phyloP scores from a whole-genome alignment of 1,284 basidiomycete species.

The Inonotus obliquus region DNA sequence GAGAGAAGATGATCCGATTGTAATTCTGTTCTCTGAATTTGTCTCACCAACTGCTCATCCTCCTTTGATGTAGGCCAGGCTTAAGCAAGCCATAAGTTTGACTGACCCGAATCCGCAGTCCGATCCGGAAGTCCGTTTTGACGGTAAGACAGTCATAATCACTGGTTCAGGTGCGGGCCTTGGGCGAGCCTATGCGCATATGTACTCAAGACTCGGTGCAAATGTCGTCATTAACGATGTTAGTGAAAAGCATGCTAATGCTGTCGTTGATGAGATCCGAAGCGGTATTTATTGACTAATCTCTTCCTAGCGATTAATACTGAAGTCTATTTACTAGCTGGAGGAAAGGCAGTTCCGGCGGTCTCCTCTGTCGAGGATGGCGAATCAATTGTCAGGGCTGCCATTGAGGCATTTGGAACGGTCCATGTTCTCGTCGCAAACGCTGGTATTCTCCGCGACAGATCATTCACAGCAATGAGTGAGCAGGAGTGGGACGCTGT shows the following conservation, averaged over 20 bases:
- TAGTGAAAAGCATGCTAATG: slow-evolving; percentile 76
- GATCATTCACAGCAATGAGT: slow-evolving; percentile 86
- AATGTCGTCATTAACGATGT: slow-evolving; percentile 98
- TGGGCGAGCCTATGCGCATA: slow-evolving; percentile 86
- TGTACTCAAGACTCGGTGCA: slow-evolving; percentile 89
- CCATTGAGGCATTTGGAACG: slow-evolving; percentile 83
- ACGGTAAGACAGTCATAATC: slow-evolving; percentile 89
- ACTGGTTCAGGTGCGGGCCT: slow-evolving; percentile 94
- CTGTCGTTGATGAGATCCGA: slow-evolving; percentile 85
- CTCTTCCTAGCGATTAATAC: not conserved
- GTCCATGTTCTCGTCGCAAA: slow-evolving; percentile 93
- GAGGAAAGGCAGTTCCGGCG: slow-evolving; percentile 84
- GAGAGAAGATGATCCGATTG: slow-evolving; percentile 66
- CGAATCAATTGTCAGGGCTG: slow-evolving; percentile 84
- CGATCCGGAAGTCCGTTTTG: slow-evolving; percentile 72
- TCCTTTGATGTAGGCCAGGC: slow-evolving; percentile 45
- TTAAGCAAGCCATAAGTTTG: slow-evolving; percentile 64
- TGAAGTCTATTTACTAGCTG: slow-evolving; percentile 42
- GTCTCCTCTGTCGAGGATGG: slow-evolving; percentile 91
- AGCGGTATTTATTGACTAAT: slow-evolving; percentile 44
- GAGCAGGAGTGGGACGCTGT: slow-evolving; percentile 96
- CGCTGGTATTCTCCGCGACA: slow-evolving; percentile 91
- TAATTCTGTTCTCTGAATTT: slow-evolving; percentile 27
- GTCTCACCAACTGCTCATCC: slow-evolving; percentile 1
- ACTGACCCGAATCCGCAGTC: slow-evolving; percentile 70